These are phyloP conservation scores for Usnea hakonensis DNA, from an alignment of 495 filamentous ascomycete species.

Conservation along the genomic window DNA sequence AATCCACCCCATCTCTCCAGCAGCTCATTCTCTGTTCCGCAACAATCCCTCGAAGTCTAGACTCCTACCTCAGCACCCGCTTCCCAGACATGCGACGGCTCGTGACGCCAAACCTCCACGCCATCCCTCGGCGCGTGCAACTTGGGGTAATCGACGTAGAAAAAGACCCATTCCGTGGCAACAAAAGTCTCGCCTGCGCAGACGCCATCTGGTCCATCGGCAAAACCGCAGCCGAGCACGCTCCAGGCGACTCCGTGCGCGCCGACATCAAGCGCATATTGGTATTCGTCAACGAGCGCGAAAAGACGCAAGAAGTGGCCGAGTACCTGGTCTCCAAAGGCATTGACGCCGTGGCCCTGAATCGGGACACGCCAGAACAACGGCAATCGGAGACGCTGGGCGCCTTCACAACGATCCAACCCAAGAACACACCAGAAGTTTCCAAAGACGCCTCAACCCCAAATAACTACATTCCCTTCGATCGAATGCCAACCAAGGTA, in stretches of 20 bases:
- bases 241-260: constrained; percentile 25
- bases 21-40: constrained; percentile 95
- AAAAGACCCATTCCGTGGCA: constrained; percentile 81
- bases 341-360: constrained; percentile 76
- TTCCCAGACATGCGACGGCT: constrained; percentile 79
- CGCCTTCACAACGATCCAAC: constrained; percentile 53
- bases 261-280: constrained; percentile 76
- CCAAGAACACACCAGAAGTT: constrained; percentile 10
- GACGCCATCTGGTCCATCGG: constrained; percentile 92
- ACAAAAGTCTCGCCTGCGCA: constrained; percentile 84
- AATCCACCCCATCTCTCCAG: constrained; percentile 64
- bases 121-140: constrained; percentile 89
- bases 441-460: constrained; percentile 25
- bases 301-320: constrained; percentile 73
- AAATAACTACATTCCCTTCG: constrained; percentile 20
- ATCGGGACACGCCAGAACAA: constrained; percentile 67
- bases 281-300: constrained; percentile 96
- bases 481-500: neutral
- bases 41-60: constrained; percentile 84
- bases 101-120: constrained; percentile 89
- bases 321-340: constrained; percentile 74
- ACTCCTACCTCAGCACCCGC: constrained; percentile 66
- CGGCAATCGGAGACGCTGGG: constrained; percentile 66
- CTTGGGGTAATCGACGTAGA: constrained; percentile 88
- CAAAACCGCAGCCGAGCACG: constrained; percentile 48